Percentiles rank a stretch among this genome's conserved stretches.
Evolutionary conservation across 257 asterid genomes (phyloP).

Genomic region (Prunella vulgaris): DNA sequence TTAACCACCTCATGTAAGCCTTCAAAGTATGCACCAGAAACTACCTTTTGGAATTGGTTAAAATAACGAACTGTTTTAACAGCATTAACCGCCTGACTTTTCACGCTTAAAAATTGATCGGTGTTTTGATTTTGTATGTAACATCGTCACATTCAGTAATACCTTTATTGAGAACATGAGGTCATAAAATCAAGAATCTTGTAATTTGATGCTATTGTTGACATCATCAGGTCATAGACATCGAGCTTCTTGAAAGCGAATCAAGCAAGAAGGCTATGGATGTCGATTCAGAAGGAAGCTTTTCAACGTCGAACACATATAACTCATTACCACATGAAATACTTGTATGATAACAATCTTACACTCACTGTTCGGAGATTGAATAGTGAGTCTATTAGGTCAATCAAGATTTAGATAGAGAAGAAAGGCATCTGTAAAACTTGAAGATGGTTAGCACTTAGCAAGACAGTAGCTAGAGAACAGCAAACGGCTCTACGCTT

Average conservation of each 20-base stretch:
- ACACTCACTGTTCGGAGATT: not conserved
- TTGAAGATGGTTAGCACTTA: slow-evolving; percentile 9
- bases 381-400: slow-evolving; percentile 4
- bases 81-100: not conserved
- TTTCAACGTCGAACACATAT: not conserved
- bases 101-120: not conserved
- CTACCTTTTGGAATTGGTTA: not conserved
- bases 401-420: slow-evolving; percentile 7
- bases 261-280: slow-evolving; percentile 2
- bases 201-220: slow-evolving; percentile 6
- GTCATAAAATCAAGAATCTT: not conserved
- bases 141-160: not conserved
- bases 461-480: slow-evolving; percentile 10
- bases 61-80: not conserved
- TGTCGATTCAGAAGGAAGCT: not conserved
- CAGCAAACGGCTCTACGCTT: slow-evolving; percentile 2
- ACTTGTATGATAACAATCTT: slow-evolving; percentile 14
- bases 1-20: not conserved
- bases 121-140: not conserved
- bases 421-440: slow-evolving; percentile 6
- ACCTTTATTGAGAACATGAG: not conserved
- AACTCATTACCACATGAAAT: slow-evolving; percentile 7
- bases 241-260: not conserved
- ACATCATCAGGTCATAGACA: slow-evolving; percentile 8
- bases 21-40: not conserved